A percentile compares a stretch with the other conserved stretches of the same genome.
These are phyloP conservation scores for Suillus discolor DNA, from an alignment of 768 basidiomycete species.

Conservation along the genomic window DNA sequence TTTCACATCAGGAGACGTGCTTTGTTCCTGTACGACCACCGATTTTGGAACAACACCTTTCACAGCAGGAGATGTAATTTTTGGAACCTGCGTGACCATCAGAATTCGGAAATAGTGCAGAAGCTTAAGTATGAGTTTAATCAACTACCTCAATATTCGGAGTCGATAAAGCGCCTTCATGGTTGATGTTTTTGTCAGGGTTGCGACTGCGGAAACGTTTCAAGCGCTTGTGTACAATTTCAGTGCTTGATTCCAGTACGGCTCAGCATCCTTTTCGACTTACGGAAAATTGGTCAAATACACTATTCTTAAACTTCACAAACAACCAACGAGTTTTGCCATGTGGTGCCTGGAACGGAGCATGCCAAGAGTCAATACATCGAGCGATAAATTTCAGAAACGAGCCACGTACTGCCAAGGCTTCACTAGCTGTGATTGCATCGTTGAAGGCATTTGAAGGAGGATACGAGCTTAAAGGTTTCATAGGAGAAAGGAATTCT, in stretches of 20 bases:
- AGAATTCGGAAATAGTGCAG: background rate
- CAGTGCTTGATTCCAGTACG: background rate
- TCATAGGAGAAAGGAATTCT: background rate
- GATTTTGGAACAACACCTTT: background rate
- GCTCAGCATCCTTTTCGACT: background rate
- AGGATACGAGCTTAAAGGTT: background rate
- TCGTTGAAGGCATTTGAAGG: background rate
- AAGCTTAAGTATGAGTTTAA: background rate
- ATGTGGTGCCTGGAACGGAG: background rate
- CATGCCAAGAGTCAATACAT: constrained; percentile 16
- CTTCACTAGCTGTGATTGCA: background rate
- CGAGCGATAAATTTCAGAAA: background rate
- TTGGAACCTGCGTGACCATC: background rate
- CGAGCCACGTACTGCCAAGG: background rate
- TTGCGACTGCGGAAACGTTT: background rate
- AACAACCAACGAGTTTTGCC: background rate
- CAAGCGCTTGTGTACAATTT: background rate
- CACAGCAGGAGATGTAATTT: background rate
- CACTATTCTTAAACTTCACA: background rate
- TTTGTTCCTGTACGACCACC: background rate
- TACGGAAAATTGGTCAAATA: background rate
- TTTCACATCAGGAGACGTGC: background rate
- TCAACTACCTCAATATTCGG: background rate
- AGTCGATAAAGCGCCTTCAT: background rate
- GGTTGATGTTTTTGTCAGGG: background rate